A percentile compares a stretch with the other conserved stretches of the same genome.
phyloP scores from a whole-genome alignment of 345 rosid genomes.

The Toxicodendron radicans region DNA sequence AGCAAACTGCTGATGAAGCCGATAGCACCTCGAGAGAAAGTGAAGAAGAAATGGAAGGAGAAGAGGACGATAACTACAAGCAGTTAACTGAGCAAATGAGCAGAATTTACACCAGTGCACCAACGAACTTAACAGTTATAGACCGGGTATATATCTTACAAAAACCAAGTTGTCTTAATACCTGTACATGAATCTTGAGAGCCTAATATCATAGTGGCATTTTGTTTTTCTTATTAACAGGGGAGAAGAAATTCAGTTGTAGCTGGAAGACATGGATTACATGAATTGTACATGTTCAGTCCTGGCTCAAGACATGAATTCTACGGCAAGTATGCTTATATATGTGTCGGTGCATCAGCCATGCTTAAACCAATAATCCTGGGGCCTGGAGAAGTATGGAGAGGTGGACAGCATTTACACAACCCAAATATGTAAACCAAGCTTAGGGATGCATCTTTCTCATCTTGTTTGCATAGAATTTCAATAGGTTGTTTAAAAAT shows the following conservation, averaged over 20 bases:
- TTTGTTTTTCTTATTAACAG: constrained; percentile 30
- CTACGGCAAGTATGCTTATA: constrained; percentile 68
- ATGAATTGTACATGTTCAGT: constrained; percentile 76
- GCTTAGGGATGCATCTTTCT: neutral
- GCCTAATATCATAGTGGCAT: no score
- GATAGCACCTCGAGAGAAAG: neutral
- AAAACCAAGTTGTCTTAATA: neutral
- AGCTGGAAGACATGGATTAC: constrained; percentile 65
- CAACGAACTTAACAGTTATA: constrained; percentile 59
- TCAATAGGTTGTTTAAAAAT: neutral
- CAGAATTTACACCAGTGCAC: constrained; percentile 76
- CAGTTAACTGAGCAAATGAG: constrained; percentile 65
- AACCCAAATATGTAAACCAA: constrained; percentile 60
- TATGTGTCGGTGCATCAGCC: constrained; percentile 69
- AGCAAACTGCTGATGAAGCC: constrained; percentile 14
- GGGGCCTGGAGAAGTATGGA: constrained; percentile 67
- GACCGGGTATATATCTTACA: constrained; percentile 56
- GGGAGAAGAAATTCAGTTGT: constrained; percentile 83
- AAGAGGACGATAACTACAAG: constrained; percentile 71
- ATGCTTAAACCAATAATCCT: constrained; percentile 56
- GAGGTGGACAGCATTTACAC: constrained; percentile 59
- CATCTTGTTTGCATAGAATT: neutral
- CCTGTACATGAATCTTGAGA: no score
- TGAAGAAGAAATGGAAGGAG: constrained; percentile 47
- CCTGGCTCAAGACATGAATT: constrained; percentile 74